Evolutionary conservation across 352 stramenopile species (phyloP).

Genomic region (Phytophthora idaei): DNA sequence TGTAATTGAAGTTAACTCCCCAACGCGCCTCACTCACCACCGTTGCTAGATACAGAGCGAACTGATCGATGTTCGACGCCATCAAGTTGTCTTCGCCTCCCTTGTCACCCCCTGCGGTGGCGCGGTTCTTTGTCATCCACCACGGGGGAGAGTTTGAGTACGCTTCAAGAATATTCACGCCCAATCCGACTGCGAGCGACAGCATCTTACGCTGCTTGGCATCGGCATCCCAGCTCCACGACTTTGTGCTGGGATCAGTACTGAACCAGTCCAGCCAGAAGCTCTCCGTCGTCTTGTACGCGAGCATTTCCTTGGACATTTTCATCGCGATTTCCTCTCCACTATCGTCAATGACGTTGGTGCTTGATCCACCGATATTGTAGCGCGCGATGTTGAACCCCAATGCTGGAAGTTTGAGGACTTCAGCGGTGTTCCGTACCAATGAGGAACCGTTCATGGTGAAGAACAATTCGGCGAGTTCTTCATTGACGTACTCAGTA

Average conservation of each 20-base stretch:
- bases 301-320: constrained; percentile 36
- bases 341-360: constrained; percentile 39
- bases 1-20: constrained; percentile 48
- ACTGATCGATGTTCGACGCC: constrained; percentile 37
- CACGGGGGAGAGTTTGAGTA: constrained; percentile 60
- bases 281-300: constrained; percentile 43
- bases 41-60: constrained; percentile 44
- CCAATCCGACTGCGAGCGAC: constrained; percentile 5
- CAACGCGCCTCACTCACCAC: constrained; percentile 41
- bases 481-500: constrained; percentile 9
- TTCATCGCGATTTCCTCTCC: constrained; percentile 42
- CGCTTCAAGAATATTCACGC: constrained; percentile 44
- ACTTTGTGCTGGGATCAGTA: constrained; percentile 28
- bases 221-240: constrained; percentile 52
- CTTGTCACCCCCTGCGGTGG: constrained; percentile 38
- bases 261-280: constrained; percentile 51
- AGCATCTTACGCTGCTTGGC: constrained; percentile 42
- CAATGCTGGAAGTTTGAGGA: constrained; percentile 29
- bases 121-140: constrained; percentile 57
- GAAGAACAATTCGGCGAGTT: constrained; percentile 52
- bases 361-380: constrained; percentile 50
- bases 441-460: constrained; percentile 30
- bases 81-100: constrained; percentile 44
- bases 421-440: neutral
- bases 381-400: constrained; percentile 53